Percentiles rank a stretch among this genome's conserved stretches.
phyloP scores from a whole-genome alignment of 192 early-diverging fungal genomes.

The Backusella circina region DNA sequence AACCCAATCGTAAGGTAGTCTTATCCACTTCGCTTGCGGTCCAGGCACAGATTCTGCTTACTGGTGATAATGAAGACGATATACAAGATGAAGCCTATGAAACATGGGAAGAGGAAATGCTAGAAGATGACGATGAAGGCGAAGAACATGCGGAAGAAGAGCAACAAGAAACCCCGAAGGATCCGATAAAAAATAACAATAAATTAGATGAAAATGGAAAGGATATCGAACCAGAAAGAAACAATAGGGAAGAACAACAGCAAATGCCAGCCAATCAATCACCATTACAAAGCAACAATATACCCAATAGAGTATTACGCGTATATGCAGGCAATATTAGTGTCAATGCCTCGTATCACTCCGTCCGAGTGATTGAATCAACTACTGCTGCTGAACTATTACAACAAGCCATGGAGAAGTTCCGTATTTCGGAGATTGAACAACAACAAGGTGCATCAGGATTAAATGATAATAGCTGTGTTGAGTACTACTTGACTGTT shows the following conservation, averaged over 20 bases:
- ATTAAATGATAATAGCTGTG: slow-evolving; percentile 13
- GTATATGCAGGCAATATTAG: slow-evolving; percentile 54
- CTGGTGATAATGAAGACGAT: slow-evolving; percentile 24
- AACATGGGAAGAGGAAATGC: slow-evolving; percentile 39
- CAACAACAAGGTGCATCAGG: slow-evolving; percentile 23
- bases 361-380: slow-evolving; percentile 35
- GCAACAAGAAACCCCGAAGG: slow-evolving; percentile 32
- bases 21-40: slow-evolving; percentile 16
- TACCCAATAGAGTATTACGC: slow-evolving; percentile 34
- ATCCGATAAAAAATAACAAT: background rate
- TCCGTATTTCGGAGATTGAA: slow-evolving; percentile 46
- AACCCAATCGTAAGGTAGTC: slow-evolving; percentile 12
- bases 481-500: slow-evolving; percentile 46
- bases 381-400: slow-evolving; percentile 45
- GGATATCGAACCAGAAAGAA: background rate
- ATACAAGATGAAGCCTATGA: slow-evolving; percentile 42
- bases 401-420: slow-evolving; percentile 44
- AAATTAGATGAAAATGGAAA: background rate
- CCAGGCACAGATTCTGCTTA: slow-evolving; percentile 15
- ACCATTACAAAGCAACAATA: background rate
- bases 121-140: slow-evolving; percentile 29
- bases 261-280: background rate
- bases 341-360: slow-evolving; percentile 48
- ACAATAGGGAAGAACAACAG: background rate
- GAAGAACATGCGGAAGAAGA: slow-evolving; percentile 29